Conservation (phyloP, 441 rosid genomes). For the Corymbia calophylla region DNA sequence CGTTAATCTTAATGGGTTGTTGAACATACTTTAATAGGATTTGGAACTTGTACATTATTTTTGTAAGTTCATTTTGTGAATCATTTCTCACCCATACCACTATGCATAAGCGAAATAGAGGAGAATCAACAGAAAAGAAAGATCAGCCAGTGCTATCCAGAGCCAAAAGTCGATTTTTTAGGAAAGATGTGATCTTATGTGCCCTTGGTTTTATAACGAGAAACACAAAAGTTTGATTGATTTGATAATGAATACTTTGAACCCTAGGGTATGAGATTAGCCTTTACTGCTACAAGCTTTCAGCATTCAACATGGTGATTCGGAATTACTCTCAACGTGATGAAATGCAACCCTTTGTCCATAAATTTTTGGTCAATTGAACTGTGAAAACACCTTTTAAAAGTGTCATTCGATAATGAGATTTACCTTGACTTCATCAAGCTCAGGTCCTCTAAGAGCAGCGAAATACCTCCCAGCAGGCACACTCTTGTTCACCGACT, state of each 20-base stretch:
- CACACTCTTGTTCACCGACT: slow-evolving; percentile 51
- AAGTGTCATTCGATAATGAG: not conserved
- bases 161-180: not conserved
- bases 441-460: slow-evolving; percentile 92
- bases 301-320: not conserved
- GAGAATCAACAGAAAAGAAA: not conserved
- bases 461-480: slow-evolving; percentile 96
- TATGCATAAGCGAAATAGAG: not conserved
- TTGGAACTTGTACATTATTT: not conserved
- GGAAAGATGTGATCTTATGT: not conserved
- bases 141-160: not conserved
- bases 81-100: not conserved
- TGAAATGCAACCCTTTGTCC: not conserved
- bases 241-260: not conserved
- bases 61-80: not conserved
- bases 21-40: not conserved
- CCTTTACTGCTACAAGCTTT: not conserved
- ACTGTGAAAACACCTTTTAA: not conserved
- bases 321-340: not conserved
- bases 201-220: not conserved
- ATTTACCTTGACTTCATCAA: slow-evolving; percentile 92
- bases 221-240: not conserved
- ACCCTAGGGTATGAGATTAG: not conserved
- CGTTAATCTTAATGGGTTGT: not conserved
- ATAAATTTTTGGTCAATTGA: not conserved